Evolutionary conservation across 805 yeast species (phyloP).

Genomic region (Sugiyamaella chiloensis): DNA sequence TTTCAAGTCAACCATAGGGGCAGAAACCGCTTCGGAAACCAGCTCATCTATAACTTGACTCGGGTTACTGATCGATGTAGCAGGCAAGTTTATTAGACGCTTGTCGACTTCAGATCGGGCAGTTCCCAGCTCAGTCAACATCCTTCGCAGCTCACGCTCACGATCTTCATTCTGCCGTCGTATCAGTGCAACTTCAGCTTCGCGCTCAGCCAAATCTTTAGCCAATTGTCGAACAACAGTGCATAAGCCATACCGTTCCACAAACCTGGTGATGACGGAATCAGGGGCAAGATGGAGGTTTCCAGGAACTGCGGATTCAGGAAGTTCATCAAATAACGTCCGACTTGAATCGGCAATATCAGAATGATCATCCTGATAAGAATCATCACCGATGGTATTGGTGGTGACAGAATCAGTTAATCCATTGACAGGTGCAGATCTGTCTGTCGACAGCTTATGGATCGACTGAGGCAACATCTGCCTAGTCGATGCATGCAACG

Average conservation of each 20-base stretch:
- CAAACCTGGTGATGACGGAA: slow-evolving; percentile 31
- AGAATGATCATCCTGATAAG: no score
- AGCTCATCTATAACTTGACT: slow-evolving; percentile 24
- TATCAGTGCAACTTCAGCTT: slow-evolving; percentile 42
- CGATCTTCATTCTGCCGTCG: slow-evolving; percentile 33
- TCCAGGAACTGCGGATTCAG: slow-evolving; percentile 33
- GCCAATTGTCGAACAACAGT: slow-evolving; percentile 47
- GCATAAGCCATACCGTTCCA: slow-evolving; percentile 35
- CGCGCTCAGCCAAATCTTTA: slow-evolving; percentile 46
- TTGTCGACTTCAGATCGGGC: slow-evolving; percentile 29
- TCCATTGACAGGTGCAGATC: no score
- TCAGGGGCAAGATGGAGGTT: slow-evolving; percentile 38
- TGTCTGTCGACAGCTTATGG: no score
- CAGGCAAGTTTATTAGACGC: slow-evolving; percentile 23
- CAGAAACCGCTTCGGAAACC: slow-evolving; percentile 24
- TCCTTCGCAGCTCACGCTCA: slow-evolving; percentile 29
- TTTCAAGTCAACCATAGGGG: background rate
- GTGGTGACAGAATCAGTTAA: no score
- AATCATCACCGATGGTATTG: no score
- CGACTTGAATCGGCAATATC: no score
- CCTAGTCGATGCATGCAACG: no score
- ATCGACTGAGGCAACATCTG: no score
- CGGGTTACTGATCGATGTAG: slow-evolving; percentile 22
- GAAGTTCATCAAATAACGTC: slow-evolving; percentile 23
- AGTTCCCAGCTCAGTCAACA: slow-evolving; percentile 30